Evolutionary conservation across 306 rosid species (phyloP).

Genomic region (Cucurbita ficifolia): DNA sequence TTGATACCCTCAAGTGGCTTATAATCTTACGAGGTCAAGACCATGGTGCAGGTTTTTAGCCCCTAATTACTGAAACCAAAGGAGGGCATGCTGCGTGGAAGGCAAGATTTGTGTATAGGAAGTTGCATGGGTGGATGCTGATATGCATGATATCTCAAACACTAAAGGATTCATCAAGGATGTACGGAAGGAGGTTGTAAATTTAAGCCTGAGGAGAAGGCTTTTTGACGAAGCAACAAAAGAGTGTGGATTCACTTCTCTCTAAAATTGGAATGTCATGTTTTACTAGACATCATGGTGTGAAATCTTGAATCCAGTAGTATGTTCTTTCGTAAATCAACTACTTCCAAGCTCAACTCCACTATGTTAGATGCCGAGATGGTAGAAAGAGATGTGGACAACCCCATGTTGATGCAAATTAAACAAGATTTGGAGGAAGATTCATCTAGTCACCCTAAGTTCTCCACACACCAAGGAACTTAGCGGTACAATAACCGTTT

Average conservation of each 20-base stretch:
- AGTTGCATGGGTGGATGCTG: neutral
- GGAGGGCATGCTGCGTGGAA: neutral
- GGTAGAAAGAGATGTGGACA: no score
- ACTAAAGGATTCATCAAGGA: neutral
- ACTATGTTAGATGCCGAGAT: neutral
- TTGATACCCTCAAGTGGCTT: neutral
- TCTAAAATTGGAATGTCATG: neutral
- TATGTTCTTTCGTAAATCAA: neutral
- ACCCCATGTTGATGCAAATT: no score
- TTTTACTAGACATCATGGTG: neutral
- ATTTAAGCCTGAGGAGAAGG: neutral
- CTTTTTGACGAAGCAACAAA: neutral
- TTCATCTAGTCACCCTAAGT: no score
- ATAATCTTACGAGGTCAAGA: neutral
- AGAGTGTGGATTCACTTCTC: neutral
- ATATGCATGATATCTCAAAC: neutral
- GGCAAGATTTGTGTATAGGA: neutral
- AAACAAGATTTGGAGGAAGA: no score
- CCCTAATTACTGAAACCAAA: neutral
- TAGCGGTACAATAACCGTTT: no score
- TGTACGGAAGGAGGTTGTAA: neutral
- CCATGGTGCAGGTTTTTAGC: neutral
- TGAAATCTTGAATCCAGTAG: neutral
- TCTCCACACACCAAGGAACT: no score
- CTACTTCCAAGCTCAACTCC: neutral